These are phyloP conservation scores for Sporobolomyces pararoseus DNA, from an alignment of 768 basidiomycete species.

Conservation along the genomic window DNA sequence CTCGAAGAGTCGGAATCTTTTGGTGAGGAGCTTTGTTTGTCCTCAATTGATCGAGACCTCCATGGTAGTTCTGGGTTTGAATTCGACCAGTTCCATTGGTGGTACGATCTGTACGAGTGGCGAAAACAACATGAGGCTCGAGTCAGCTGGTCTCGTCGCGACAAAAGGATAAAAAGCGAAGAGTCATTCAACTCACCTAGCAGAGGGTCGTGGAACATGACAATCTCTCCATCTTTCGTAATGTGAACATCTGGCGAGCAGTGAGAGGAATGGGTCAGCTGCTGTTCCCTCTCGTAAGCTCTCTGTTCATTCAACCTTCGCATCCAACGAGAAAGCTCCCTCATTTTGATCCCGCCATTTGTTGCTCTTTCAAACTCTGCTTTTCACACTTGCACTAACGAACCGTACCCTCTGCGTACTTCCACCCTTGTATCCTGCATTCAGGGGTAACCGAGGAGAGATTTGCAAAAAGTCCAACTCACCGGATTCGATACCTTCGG, in stretches of 20 bases:
- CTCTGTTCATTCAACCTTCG: neutral
- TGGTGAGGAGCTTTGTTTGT: constrained; percentile 52
- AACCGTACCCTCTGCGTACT: too few species aligned
- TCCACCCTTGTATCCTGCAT: too few species aligned
- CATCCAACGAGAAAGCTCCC: neutral
- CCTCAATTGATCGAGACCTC: constrained; percentile 73
- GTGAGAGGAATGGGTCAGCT: neutral
- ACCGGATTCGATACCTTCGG: constrained; percentile 96
- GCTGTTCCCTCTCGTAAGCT: neutral
- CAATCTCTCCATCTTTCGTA: constrained; percentile 74
- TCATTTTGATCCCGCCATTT: too few species aligned
- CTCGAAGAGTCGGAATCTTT: constrained; percentile 77
- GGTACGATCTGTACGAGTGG: constrained; percentile 67
- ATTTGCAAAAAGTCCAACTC: constrained; percentile 40
- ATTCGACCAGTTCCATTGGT: constrained; percentile 70
- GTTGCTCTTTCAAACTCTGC: too few species aligned
- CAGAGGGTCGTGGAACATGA: constrained; percentile 91
- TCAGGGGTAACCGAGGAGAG: neutral
- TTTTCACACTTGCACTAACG: too few species aligned
- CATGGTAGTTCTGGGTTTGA: constrained; percentile 67
- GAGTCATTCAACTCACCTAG: constrained; percentile 52
- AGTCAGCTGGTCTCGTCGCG: too few species aligned
- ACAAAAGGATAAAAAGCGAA: too few species aligned
- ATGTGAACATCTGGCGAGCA: constrained; percentile 82
- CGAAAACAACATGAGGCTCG: constrained; percentile 4